Evolutionary conservation across 1,284 basidiomycete genomes (phyloP), one percentile per base, ranked within the genome.

Genomic region (Rhodotorula sp.): DNA sequence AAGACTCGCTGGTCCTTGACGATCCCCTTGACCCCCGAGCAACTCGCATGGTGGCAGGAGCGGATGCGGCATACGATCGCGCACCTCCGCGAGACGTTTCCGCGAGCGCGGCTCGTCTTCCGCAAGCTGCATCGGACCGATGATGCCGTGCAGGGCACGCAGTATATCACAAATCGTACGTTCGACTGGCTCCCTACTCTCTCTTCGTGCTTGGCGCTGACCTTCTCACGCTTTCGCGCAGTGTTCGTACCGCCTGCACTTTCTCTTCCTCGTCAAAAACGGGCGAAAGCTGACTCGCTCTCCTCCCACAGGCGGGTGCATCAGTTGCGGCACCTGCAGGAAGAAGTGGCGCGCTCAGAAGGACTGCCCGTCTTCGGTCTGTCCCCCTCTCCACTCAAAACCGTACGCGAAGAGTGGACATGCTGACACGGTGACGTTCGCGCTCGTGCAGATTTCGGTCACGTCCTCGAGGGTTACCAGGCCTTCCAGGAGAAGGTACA

Each of bases 41-140:
- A 75, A 48, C 67, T 76, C 21, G 75, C 75, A 3, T 76, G 75
- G 75, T 76, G 75, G 75, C 75, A 76, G 49, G 75, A 75, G 39
- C 64, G 75, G 21, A 75, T 76, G 68, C 59, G 67, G 29, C 61
- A 64, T 16, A 69, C 75, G 26, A 74, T 76, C 54, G 65, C 31
- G 54, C 73, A 74, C 59, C 61, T 76, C 47, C 63, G 75, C 3
- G 61, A 68, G 51, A 64, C 64, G 14, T 76, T 76, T 63, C 75
- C 75, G 3, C 49, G 61, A 26, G 70, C 70, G 3, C 54, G 73
- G 20, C 29, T 76, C 65, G 66, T 76, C n/a, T 72, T 72, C 57
- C 68, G 75, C 47, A 76, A 76, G 58, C 54, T 72, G 6, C 75
- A 76, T 46, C 62, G 75, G 15, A 74, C 73, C 15, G 75, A 76